Evolutionary conservation across 345 rosid genomes (phyloP), one percentile per base, ranked within the genome.

Genomic region (Nasturtium officinale): DNA sequence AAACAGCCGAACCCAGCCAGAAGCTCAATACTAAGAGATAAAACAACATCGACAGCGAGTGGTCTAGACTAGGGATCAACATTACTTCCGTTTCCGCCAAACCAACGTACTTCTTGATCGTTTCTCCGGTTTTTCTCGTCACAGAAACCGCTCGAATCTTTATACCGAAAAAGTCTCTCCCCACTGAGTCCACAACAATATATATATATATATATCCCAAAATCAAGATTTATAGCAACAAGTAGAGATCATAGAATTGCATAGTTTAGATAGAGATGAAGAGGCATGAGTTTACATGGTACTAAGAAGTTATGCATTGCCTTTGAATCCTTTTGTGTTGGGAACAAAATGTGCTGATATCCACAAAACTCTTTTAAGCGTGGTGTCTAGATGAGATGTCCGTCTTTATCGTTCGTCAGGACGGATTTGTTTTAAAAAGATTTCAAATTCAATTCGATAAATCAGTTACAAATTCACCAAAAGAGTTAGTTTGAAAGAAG

Each of bases 81-180:
- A 89, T 87, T 15, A 90, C 64, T 79, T 87, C 86, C 59, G 81
- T 43, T 66, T 82, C 80, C 40, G 73, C 67, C 55, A 70, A 67
- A 28, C 86, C 89, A 15, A 75, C 85, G 71, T 83, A 86, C 12
- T 79, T 77, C 74, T 69, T 84, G 18, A 90, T 86, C 16, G 28
- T 77, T 71, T 83, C 87, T 43, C 98, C 98, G 2, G 94, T 77
- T 56, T 75, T 71, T 78, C 81, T 90, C 37, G 89, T 76, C 72
- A 89, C 82, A 65, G 89, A 93, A 50, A 90, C 87, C 0, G 98
- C 96, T 71, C 77, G 84, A 59, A 89, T 89, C 71, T 78, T 81
- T 82, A 87, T 82, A 40, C 88, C 97, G 55, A 78, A 76, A 16
- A 89, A 73, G 73, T 71, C 80, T 54, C 29, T 97, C 97, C 11